Evolutionary conservation across 257 asterid species (phyloP).

Genomic region (Solanum medicagineum): DNA sequence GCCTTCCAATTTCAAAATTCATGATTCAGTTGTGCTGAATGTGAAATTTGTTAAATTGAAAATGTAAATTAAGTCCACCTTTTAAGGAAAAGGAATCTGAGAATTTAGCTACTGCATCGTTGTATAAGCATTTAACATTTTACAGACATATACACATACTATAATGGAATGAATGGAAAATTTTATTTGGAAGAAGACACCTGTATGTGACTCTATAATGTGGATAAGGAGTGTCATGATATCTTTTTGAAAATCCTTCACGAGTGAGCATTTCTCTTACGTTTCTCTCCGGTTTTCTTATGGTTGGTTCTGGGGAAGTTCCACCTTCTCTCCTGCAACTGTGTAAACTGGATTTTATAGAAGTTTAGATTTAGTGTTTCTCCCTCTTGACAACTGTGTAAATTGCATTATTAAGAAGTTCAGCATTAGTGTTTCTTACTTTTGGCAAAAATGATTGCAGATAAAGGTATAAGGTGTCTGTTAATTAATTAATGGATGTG

Average conservation of each 20-base stretch:
- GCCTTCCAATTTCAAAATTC: background rate
- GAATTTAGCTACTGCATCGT: background rate
- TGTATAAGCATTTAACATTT: background rate
- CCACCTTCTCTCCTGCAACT: background rate
- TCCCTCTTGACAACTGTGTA: background rate
- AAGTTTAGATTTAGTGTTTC: background rate
- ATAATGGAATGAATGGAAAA: background rate
- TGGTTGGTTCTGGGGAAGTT: background rate
- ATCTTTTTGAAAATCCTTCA: background rate
- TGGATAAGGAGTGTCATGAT: background rate
- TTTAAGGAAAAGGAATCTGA: background rate
- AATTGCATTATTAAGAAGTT: background rate
- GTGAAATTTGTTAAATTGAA: background rate
- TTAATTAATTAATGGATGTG: background rate
- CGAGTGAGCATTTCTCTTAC: background rate
- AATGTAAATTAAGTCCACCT: background rate
- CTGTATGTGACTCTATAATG: background rate
- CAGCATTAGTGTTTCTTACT: background rate
- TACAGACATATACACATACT: background rate
- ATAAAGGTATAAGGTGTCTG: background rate
- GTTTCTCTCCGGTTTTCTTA: background rate
- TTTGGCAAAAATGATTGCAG: background rate
- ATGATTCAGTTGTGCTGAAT: background rate
- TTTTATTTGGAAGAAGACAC: background rate
- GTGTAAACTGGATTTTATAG: background rate